Evolutionary conservation across 2,329 filamentous ascomycete species (phyloP).

Genomic region (Claviceps pazoutovae): DNA sequence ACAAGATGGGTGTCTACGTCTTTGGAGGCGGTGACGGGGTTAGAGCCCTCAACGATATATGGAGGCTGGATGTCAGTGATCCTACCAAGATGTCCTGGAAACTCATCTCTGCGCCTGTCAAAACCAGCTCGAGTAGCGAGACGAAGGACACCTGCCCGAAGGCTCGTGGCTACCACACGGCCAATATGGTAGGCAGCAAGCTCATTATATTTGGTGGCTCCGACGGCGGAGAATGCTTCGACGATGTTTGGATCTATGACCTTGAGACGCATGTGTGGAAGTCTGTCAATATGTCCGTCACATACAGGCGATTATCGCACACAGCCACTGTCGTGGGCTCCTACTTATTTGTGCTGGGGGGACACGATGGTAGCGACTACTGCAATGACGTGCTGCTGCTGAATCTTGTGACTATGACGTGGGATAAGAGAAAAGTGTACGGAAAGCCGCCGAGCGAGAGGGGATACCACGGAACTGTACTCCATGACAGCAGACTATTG

Average conservation of each 20-base stretch:
- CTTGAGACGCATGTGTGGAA: constrained; percentile 49
- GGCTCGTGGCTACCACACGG: constrained; percentile 56
- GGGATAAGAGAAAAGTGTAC: constrained; percentile 53
- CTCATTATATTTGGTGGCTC: constrained; percentile 59
- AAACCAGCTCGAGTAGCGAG: constrained; percentile 13
- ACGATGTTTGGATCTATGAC: constrained; percentile 62
- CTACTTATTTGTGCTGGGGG: constrained; percentile 56
- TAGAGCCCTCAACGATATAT: constrained; percentile 57
- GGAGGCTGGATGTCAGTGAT: constrained; percentile 57
- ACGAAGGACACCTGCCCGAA: constrained; percentile 36
- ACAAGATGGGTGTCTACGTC: constrained; percentile 56
- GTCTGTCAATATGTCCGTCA: constrained; percentile 41
- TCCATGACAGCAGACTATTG: constrained; percentile 51
- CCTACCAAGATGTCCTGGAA: constrained; percentile 55
- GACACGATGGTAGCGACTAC: constrained; percentile 57
- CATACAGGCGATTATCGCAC: constrained; percentile 52
- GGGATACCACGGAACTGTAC: constrained; percentile 52
- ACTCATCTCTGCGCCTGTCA: constrained; percentile 39
- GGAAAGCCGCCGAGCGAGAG: constrained; percentile 47
- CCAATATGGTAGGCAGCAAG: constrained; percentile 60
- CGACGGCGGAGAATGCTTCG: constrained; percentile 58
- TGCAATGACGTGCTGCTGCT: constrained; percentile 54
- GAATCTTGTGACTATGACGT: constrained; percentile 61
- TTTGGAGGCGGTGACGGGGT: constrained; percentile 59
- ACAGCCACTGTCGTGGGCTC: constrained; percentile 56